Percentiles rank a stretch among this genome's conserved stretches.
phyloP scores from a whole-genome alignment of 2,329 filamentous ascomycete species.

The Aspergillus hiratsukae region DNA sequence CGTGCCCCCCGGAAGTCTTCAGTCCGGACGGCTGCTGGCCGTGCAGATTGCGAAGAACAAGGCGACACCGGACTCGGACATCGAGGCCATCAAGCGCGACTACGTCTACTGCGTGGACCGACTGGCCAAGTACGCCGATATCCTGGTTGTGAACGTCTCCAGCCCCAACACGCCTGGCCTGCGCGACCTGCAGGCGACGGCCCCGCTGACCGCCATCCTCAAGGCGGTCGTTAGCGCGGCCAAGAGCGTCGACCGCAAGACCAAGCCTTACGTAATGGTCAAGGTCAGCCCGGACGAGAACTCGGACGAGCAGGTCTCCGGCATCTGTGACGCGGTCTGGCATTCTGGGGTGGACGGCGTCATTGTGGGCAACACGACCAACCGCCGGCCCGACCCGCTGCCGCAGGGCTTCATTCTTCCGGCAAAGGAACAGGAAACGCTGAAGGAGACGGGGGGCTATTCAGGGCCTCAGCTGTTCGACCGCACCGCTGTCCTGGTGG shows the following conservation, averaged over 20 bases:
- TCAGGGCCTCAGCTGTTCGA: slow-evolving; percentile 87
- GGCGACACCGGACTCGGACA: slow-evolving; percentile 76
- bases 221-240: slow-evolving; percentile 79
- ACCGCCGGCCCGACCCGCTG: slow-evolving; percentile 67
- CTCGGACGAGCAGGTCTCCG: slow-evolving; percentile 73
- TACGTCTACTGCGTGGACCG: slow-evolving; percentile 87
- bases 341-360: slow-evolving; percentile 85
- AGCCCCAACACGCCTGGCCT: slow-evolving; percentile 94
- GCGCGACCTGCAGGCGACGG: slow-evolving; percentile 77
- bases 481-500: slow-evolving; percentile 72
- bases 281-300: slow-evolving; percentile 98
- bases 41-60: slow-evolving; percentile 99
- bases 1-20: slow-evolving; percentile 78
- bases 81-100: slow-evolving; percentile 70
- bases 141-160: slow-evolving; percentile 97
- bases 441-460: slow-evolving; percentile 80
- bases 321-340: slow-evolving; percentile 82
- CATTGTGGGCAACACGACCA: slow-evolving; percentile 96
- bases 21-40: slow-evolving; percentile 69
- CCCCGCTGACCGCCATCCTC: slow-evolving; percentile 75
- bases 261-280: slow-evolving; percentile 83
- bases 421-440: slow-evolving; percentile 59
- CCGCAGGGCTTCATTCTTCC: slow-evolving; percentile 64
- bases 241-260: slow-evolving; percentile 61
- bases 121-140: slow-evolving; percentile 83